Conservation (phyloP, 2,329 filamentous ascomycete species). For the Teratosphaeriaceae sp. region DNA sequence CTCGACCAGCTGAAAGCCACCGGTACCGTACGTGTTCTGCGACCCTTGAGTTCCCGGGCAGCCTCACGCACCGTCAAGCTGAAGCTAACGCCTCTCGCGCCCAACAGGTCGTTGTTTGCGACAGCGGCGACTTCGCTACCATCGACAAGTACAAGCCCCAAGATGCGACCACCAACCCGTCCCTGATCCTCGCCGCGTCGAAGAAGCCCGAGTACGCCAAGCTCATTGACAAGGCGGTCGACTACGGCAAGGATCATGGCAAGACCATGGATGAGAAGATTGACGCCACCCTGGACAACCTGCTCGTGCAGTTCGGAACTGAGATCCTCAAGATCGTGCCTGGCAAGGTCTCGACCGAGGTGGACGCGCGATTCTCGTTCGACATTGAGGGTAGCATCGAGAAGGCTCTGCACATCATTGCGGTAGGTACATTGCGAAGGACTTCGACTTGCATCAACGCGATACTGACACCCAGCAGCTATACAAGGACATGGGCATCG, state of each 20-base stretch:
- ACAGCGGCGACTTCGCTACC: slow-evolving; percentile 79
- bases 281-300: slow-evolving; percentile 82
- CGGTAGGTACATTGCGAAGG: too few relatives aligned
- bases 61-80: neutral
- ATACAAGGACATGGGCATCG: slow-evolving; percentile 86
- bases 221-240: slow-evolving; percentile 79
- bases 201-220: slow-evolving; percentile 97
- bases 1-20: slow-evolving; percentile 95
- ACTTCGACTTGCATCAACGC: neutral
- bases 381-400: slow-evolving; percentile 85
- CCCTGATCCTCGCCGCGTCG: slow-evolving; percentile 93
- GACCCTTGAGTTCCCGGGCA: neutral
- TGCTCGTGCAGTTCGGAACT: slow-evolving; percentile 96
- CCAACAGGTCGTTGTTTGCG: slow-evolving; percentile 79
- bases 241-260: slow-evolving; percentile 73
- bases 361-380: slow-evolving; percentile 94
- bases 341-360: slow-evolving; percentile 98
- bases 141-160: slow-evolving; percentile 99
- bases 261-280: slow-evolving; percentile 70
- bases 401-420: slow-evolving; percentile 96
- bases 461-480: slow-evolving; percentile 52
- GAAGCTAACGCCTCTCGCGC: slow-evolving; percentile 14
- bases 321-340: slow-evolving; percentile 96
- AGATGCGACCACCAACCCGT: slow-evolving; percentile 99
- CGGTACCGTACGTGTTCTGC: slow-evolving; percentile 71